phyloP scores from a whole-genome alignment of 2,329 filamentous ascomycete genomes.

The Dothiorella sarmentorum region DNA sequence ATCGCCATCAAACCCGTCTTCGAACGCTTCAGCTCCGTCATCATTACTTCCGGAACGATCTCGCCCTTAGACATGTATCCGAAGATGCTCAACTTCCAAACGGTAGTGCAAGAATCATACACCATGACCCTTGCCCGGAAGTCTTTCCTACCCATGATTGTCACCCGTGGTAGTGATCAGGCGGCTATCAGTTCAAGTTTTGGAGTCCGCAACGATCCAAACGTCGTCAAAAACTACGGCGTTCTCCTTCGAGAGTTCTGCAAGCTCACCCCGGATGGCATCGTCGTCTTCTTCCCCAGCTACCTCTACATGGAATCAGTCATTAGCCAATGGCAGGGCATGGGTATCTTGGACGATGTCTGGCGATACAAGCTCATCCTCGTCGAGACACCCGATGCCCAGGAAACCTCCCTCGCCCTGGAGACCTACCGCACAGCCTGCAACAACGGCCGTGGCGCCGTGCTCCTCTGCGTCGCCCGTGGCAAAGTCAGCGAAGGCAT shows the following conservation, averaged over 20 bases:
- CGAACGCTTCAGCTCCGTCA: constrained; percentile 94
- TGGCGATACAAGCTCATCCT: constrained; percentile 99
- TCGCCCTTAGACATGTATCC: constrained; percentile 98
- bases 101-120: constrained; percentile 95
- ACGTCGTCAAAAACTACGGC: constrained; percentile 96
- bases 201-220: constrained; percentile 90
- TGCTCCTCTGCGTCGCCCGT: constrained; percentile 90
- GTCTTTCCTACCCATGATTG: constrained; percentile 98
- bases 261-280: constrained; percentile 90
- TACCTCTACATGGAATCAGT: constrained; percentile 99
- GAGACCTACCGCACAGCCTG: constrained; percentile 98
- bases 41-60: constrained; percentile 96
- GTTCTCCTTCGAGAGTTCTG: constrained; percentile 91
- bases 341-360: constrained; percentile 94
- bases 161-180: constrained; percentile 92
- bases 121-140: constrained; percentile 89
- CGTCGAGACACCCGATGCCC: constrained; percentile 94
- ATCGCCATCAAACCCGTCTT: constrained; percentile 98
- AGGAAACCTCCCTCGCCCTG: constrained; percentile 91
- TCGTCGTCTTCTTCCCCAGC: constrained; percentile 99
- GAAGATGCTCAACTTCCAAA: constrained; percentile 92
- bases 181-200: constrained; percentile 90
- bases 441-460: constrained; percentile 91
- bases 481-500: constrained; percentile 98
- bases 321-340: constrained; percentile 98